phyloP scores from a whole-genome alignment of 192 early-diverging fungal genomes.

The Backusella psychrophila region DNA sequence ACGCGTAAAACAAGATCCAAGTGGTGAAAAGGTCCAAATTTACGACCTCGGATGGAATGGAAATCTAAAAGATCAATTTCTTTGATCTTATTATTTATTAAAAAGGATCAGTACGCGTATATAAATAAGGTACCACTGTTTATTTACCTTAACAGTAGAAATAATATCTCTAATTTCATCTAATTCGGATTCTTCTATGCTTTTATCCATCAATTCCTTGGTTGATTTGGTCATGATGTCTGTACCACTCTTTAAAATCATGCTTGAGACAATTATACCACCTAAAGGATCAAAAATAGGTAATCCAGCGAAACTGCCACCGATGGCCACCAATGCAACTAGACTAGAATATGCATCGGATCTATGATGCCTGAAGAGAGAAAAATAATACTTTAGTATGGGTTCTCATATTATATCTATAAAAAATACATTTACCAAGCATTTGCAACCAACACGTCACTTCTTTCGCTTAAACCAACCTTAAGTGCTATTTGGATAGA shows the following conservation, averaged over 20 bases:
- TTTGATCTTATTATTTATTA: background rate
- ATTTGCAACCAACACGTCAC: slow-evolving; percentile 76
- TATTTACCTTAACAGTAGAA: slow-evolving; percentile 25
- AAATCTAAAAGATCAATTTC: slow-evolving; percentile 44
- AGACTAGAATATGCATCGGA: slow-evolving; percentile 70
- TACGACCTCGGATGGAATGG: slow-evolving; percentile 50
- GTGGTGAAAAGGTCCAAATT: slow-evolving; percentile 55
- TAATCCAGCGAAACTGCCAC: slow-evolving; percentile 65
- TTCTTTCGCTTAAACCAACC: slow-evolving; percentile 59
- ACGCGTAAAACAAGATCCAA: slow-evolving; percentile 54
- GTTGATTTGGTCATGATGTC: slow-evolving; percentile 40
- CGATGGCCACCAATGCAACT: slow-evolving; percentile 71
- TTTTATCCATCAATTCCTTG: slow-evolving; percentile 37
- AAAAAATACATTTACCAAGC: slow-evolving; percentile 53
- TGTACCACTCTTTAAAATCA: slow-evolving; percentile 65
- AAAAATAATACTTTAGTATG: background rate
- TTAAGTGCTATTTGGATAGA: slow-evolving; percentile 38
- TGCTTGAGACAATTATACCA: slow-evolving; percentile 67
- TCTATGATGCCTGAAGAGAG: slow-evolving; percentile 64
- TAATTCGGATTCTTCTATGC: slow-evolving; percentile 25
- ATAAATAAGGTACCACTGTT: background rate
- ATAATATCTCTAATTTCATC: slow-evolving; percentile 30
- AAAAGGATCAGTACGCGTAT: background rate
- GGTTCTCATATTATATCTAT: background rate
- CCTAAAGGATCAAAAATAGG: slow-evolving; percentile 75